These are phyloP conservation scores for sunflower (Helianthus annuus) DNA, from an alignment of 129 eudicot species.

Conservation along the genomic window HanXRQr2.0-SUNRISE NC_035446.2:158913495-158913994, in stretches of 20 bases:
- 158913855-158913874: background rate
- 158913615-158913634: too few relatives aligned
- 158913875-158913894: background rate
- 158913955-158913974: background rate
- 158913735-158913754: conserved; percentile 57
- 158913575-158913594: too few relatives aligned
- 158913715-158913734: conserved; percentile 50
- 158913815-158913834: conserved; percentile 56
- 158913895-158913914: background rate
- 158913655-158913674: too few relatives aligned
- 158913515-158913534: too few relatives aligned
- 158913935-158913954: background rate
- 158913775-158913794: conserved; percentile 62
- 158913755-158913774: conserved; percentile 68
- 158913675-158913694: background rate
- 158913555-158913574: too few relatives aligned
- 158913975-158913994: background rate
- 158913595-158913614: too few relatives aligned
- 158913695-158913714: conserved; percentile 3
- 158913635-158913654: too few relatives aligned
- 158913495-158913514: too few relatives aligned
- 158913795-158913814: conserved; percentile 72
- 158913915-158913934: background rate
- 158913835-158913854: conserved; percentile 38
- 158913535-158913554: too few relatives aligned